phyloP scores from a whole-genome alignment of 495 filamentous ascomycete genomes.

The Xylaria curta region DNA sequence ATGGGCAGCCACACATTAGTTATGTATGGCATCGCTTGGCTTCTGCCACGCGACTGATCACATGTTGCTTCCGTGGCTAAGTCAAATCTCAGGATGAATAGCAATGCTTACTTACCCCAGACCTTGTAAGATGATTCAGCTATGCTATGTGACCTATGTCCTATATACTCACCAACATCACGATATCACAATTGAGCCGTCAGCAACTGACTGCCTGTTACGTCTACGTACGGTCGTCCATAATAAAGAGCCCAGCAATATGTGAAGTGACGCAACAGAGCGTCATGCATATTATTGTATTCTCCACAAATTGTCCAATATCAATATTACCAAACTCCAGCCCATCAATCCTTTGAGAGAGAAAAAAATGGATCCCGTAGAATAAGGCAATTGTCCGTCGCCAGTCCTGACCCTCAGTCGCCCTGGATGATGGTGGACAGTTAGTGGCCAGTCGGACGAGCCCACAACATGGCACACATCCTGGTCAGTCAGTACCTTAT shows the following conservation, averaged over 20 bases:
- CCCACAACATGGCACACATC: neutral
- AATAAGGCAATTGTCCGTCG: conserved; percentile 17
- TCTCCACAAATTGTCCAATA: conserved; percentile 24
- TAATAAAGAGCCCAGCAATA: conserved; percentile 17
- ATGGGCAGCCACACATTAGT: conserved; percentile 20
- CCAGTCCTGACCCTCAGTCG: neutral
- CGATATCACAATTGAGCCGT: neutral
- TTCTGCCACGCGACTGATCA: conserved; percentile 32
- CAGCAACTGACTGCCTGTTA: conserved; percentile 9
- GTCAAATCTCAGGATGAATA: conserved; percentile 13
- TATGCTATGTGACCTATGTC: conserved; percentile 3
- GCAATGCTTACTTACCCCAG: neutral
- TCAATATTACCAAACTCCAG: conserved; percentile 24
- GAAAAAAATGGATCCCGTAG: conserved; percentile 21
- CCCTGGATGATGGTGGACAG: neutral
- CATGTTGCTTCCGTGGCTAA: conserved; percentile 16
- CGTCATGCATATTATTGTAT: conserved; percentile 25
- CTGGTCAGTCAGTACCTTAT: neutral
- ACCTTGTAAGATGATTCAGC: conserved; percentile 13
- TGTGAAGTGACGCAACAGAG: conserved; percentile 30
- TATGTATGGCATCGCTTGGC: conserved; percentile 28
- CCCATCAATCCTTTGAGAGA: conserved; percentile 23
- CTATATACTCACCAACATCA: conserved; percentile 15
- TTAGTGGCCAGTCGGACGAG: neutral
- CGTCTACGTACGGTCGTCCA: conserved; percentile 15